Evolutionary conservation across 129 eudicot species (phyloP).

Genomic region (Helianthus tuberosus): DNA sequence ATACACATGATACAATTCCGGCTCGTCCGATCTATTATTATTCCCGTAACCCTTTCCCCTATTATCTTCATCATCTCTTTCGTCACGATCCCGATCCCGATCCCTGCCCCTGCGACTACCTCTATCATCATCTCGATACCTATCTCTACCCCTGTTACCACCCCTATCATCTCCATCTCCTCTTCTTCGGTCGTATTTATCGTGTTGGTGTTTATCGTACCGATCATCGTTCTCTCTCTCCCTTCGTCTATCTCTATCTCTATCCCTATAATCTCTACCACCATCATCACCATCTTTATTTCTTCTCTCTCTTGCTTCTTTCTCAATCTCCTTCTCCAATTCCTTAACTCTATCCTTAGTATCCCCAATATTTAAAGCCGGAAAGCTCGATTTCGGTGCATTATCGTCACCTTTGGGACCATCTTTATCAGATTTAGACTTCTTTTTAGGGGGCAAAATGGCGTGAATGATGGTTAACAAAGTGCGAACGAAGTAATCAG

Average conservation of each 20-base stretch:
- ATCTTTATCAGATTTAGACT: constrained; percentile 36
- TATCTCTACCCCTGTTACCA: constrained; percentile 14
- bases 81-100: constrained; percentile 7
- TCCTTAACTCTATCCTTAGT: constrained; percentile 64
- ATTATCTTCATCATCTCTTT: not conserved
- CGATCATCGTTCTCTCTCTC: constrained; percentile 29
- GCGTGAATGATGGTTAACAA: constrained; percentile 76
- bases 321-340: constrained; percentile 77
- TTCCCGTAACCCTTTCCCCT: constrained; percentile 25
- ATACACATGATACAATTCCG: constrained; percentile 64
- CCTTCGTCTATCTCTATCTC: constrained; percentile 26
- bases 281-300: constrained; percentile 22
- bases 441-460: constrained; percentile 71
- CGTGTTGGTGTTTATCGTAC: not conserved
- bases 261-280: constrained; percentile 25
- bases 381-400: constrained; percentile 37
- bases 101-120: constrained; percentile 25
- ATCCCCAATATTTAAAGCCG: constrained; percentile 63
- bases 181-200: constrained; percentile 5
- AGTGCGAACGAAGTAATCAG: constrained; percentile 81
- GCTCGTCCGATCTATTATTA: constrained; percentile 39
- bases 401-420: constrained; percentile 32
- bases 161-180: constrained; percentile 27
- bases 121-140: constrained; percentile 14
- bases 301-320: constrained; percentile 50